Percentiles rank a stretch among this genome's conserved stretches.
Conservation (phyloP, 805 yeast genomes). For the Kregervanrija delftensis region DNA sequence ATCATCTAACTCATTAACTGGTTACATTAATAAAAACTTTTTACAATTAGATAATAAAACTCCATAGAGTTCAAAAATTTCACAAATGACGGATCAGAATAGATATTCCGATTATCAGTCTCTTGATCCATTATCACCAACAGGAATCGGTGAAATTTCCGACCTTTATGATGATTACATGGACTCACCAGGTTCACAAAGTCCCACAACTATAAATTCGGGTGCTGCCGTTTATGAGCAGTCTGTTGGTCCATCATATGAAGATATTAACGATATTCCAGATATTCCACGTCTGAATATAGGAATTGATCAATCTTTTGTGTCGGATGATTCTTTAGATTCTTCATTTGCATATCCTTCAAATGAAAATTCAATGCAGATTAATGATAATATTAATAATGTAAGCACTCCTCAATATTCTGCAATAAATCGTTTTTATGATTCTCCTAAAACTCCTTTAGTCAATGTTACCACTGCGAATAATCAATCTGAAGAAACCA, state of each 20-base stretch:
- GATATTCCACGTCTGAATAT: slow-evolving; percentile 1
- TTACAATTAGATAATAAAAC: not conserved
- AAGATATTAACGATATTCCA: not conserved
- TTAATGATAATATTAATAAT: not conserved
- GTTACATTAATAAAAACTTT: too few relatives aligned
- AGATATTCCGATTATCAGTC: not conserved
- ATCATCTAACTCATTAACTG: too few relatives aligned
- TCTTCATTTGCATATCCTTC: slow-evolving; percentile 1
- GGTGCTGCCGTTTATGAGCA: slow-evolving; percentile 9
- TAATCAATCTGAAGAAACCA: not conserved
- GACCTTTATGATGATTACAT: slow-evolving; percentile 26
- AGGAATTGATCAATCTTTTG: not conserved
- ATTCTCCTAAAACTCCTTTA: slow-evolving; percentile 3
- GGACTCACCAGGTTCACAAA: slow-evolving; percentile 8
- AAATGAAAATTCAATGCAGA: too few relatives aligned
- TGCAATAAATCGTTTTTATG: not conserved
- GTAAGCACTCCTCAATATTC: slow-evolving; percentile 2
- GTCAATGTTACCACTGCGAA: not conserved
- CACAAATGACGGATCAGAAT: not conserved
- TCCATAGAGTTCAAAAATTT: slow-evolving; percentile 1
- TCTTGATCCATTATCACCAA: slow-evolving; percentile 10
- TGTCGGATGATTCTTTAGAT: slow-evolving; percentile 7
- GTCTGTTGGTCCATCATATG: slow-evolving; percentile 3
- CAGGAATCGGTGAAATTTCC: slow-evolving; percentile 15
- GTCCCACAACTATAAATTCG: slow-evolving; percentile 3